phyloP scores from a whole-genome alignment of 2,329 filamentous ascomycete species.

The Rutstroemia sp. region DNA sequence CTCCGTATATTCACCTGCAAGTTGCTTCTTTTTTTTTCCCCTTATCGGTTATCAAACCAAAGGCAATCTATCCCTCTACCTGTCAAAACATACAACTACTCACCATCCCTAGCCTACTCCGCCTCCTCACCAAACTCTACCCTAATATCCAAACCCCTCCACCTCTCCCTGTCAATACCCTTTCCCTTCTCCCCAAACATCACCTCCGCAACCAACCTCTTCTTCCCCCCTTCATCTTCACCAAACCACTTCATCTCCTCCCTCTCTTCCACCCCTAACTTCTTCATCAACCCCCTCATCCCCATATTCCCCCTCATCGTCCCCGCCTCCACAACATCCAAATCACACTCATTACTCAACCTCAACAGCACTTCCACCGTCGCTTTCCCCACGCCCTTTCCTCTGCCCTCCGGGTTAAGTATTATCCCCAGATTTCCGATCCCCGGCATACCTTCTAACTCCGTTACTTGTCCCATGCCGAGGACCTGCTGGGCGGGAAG shows the following conservation, averaged over 20 bases:
- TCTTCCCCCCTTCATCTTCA: not conserved
- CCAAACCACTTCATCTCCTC: conserved; percentile 10
- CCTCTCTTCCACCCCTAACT: conserved; percentile 10
- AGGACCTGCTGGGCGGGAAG: not conserved
- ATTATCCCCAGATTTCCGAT: not conserved
- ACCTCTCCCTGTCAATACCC: not conserved
- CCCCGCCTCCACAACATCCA: conserved; percentile 8
- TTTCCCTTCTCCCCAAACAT: not conserved
- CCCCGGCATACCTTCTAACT: not conserved
- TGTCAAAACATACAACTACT: no score
- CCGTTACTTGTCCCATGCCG: not conserved
- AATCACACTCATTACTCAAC: conserved; percentile 14
- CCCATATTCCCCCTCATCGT: conserved; percentile 14
- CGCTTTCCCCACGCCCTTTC: not conserved
- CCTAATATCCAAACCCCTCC: not conserved
- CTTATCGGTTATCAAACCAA: no score
- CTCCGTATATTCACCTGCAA: no score
- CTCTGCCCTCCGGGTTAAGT: not conserved
- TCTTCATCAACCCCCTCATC: conserved; percentile 15
- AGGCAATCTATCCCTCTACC: no score
- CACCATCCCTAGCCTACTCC: not conserved
- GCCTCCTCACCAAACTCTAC: not conserved
- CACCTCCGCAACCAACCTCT: not conserved
- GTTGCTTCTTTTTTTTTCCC: no score
- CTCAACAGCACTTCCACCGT: conserved; percentile 8